Percentiles rank a stretch among this genome's conserved stretches.
Evolutionary conservation across 495 filamentous ascomycete genomes (phyloP).

Genomic region (Penicillium salamii): DNA sequence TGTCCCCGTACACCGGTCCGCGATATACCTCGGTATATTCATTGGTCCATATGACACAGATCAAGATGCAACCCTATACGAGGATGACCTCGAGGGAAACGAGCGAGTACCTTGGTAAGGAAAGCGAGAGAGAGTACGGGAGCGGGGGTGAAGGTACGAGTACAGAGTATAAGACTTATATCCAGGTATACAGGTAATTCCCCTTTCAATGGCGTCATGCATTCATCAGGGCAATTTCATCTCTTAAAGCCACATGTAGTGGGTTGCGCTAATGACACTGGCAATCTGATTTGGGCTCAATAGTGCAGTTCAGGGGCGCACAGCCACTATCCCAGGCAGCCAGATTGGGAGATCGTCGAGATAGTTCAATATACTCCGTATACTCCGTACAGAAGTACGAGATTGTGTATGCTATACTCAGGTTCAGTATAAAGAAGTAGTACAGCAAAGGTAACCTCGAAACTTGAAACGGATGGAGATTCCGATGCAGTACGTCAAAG

Average conservation of each 20-base stretch:
- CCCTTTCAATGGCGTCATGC: conserved; percentile 25
- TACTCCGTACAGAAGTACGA: too few species aligned
- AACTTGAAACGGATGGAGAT: neutral
- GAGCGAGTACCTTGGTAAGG: neutral
- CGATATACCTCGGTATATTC: too few species aligned
- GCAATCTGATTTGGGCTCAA: neutral
- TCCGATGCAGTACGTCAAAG: conserved; percentile 7
- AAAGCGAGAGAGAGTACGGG: neutral
- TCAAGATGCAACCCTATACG: too few species aligned
- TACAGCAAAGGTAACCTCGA: neutral
- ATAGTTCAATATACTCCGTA: too few species aligned
- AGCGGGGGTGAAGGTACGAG: too few species aligned
- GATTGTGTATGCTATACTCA: too few species aligned
- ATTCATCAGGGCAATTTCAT: conserved; percentile 11
- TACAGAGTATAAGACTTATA: too few species aligned
- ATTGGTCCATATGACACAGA: too few species aligned
- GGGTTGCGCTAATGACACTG: neutral
- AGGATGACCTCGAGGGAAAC: too few species aligned
- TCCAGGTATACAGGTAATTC: neutral
- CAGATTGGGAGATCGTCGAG: conserved; percentile 5
- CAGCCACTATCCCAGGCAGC: conserved; percentile 7
- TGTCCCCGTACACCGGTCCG: neutral
- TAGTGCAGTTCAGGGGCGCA: neutral
- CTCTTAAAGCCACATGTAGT: neutral
- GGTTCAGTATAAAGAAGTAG: too few species aligned